Conservation (phyloP, 2,329 filamentous ascomycete species). For the Fusarium sp. region DNA sequence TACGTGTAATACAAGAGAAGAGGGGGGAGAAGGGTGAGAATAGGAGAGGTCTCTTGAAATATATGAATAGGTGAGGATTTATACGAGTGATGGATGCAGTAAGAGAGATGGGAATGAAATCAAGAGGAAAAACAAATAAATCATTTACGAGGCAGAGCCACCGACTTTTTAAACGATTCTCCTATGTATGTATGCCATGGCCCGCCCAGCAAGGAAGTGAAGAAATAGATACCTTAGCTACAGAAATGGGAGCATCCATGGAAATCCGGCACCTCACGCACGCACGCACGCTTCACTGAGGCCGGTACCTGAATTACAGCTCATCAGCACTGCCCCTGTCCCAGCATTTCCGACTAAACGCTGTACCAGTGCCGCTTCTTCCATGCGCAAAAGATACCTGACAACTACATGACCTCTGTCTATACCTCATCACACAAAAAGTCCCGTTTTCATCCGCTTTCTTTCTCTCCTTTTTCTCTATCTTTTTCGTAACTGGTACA, state of each 20-base stretch:
- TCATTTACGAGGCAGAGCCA: constrained; percentile 21
- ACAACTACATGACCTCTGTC: constrained; percentile 17
- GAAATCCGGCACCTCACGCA: constrained; percentile 25
- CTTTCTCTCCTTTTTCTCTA: not conserved
- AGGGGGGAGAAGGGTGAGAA: too few species aligned
- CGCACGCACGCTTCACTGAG: not conserved
- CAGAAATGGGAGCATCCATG: constrained; percentile 29
- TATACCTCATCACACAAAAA: not conserved
- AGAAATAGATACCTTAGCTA: constrained; percentile 23
- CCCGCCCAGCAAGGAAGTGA: constrained; percentile 5
- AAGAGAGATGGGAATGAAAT: constrained; percentile 1
- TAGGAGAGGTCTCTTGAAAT: not conserved
- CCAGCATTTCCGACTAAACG: constrained; percentile 5
- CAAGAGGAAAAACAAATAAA: constrained; percentile 3
- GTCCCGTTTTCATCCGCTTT: constrained; percentile 25
- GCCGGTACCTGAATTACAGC: constrained; percentile 19
- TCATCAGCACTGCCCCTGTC: constrained; percentile 20
- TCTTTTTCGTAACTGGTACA: constrained; percentile 1
- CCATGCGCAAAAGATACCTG: constrained; percentile 24
- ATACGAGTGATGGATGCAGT: constrained; percentile 5
- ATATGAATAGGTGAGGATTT: not conserved
- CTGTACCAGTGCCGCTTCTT: constrained; percentile 23
- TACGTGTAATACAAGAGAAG: constrained; percentile 13
- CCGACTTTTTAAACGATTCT: constrained; percentile 39
- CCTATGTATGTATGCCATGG: not conserved